These are phyloP conservation scores for Zymoseptoria ardabiliae DNA, from an alignment of 2,329 filamentous ascomycete species.

Conservation along the genomic window DNA sequence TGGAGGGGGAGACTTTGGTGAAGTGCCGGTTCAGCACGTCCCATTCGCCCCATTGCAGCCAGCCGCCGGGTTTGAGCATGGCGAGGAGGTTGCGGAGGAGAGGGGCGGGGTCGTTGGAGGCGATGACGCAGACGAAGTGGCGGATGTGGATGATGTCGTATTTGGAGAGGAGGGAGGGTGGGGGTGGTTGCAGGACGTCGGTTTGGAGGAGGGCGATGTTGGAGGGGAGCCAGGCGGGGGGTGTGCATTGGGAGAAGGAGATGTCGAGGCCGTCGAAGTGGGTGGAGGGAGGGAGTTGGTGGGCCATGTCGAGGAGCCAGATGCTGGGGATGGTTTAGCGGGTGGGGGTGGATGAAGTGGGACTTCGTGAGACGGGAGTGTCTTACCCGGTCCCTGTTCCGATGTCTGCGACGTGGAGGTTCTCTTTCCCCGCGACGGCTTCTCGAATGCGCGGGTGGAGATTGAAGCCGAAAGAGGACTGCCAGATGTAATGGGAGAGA, in stretches of 20 bases:
- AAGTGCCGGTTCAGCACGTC: slow-evolving; percentile 18
- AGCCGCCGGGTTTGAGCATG: slow-evolving; percentile 18
- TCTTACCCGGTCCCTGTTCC: slow-evolving; percentile 16
- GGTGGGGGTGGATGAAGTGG: not conserved
- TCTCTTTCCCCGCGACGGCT: slow-evolving; percentile 9
- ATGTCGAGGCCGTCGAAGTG: slow-evolving; percentile 23
- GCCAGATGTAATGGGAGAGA: slow-evolving; percentile 19
- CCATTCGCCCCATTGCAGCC: slow-evolving; percentile 19
- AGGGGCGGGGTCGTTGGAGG: slow-evolving; percentile 17
- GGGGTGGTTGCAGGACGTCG: slow-evolving; percentile 14
- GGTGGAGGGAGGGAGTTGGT: slow-evolving; percentile 11
- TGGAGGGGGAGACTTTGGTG: slow-evolving; percentile 6
- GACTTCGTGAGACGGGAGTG: not conserved
- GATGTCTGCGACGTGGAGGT: slow-evolving; percentile 13
- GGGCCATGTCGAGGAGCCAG: slow-evolving; percentile 17
- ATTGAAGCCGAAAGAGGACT: slow-evolving; percentile 18
- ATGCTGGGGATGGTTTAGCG: slow-evolving; percentile 6
- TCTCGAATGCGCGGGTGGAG: slow-evolving; percentile 14
- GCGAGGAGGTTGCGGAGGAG: slow-evolving; percentile 14
- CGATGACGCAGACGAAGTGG: slow-evolving; percentile 19
- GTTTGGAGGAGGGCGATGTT: slow-evolving; percentile 15
- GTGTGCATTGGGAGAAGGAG: slow-evolving; percentile 15
- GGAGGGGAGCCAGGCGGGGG: slow-evolving; percentile 9
- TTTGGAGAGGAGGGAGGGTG: slow-evolving; percentile 9
- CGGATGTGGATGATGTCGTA: slow-evolving; percentile 24